Evolutionary conservation across 2,329 filamentous ascomycete genomes (phyloP), one percentile per base, ranked within the genome.

Genomic region (Clonostachys chloroleuca): DNA sequence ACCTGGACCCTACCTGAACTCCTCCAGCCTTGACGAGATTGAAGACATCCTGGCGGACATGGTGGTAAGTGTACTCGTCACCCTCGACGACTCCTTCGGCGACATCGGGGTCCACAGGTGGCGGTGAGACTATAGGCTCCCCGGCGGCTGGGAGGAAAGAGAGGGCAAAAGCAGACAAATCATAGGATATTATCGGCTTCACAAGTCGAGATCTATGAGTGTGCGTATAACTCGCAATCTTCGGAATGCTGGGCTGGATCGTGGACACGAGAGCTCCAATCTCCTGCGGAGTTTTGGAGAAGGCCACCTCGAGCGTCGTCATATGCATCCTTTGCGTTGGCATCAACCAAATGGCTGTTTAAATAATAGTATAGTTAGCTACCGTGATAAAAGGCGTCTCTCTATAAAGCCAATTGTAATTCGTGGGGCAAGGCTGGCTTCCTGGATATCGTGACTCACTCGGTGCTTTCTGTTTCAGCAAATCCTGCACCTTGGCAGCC

Each of bases 41-140:
- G 62, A 85, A 94, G 12, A 95, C 63, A 60, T 96, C 90, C 5
- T 86, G 78, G 4, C 92, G 83, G 9, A 97, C 80, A 64, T 97
- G 92, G 61, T 96, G 92, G 63, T 96, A 96, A 0, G 87, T 92
- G 67, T 89, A 96, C 2, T 55, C 59, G 54, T 94, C 87, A 16
- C 80, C 76, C 37, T 75, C 67, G 14, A 70, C 62, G 13, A 65
- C 64, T 40, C 59, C 55, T 12, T 55, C 56, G 16, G 58, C 57
- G n/a, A 56, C 52, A 33, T 68, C 64, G 1, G 72, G 67, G 5
- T 63, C 61, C 2, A 61, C 59, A 2, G 74, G 65, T 5, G 66
- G 48, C 1, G 75, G 72, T 12, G 64, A 64, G 6, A 62, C 49
- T 3, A 42, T 5, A 24, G 63, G 57, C 67, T 90, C 86, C 12